Base-by-base conservation (phyloP, 2,329 filamentous ascomycete species). In the Juglanconis oblonga region DNA sequence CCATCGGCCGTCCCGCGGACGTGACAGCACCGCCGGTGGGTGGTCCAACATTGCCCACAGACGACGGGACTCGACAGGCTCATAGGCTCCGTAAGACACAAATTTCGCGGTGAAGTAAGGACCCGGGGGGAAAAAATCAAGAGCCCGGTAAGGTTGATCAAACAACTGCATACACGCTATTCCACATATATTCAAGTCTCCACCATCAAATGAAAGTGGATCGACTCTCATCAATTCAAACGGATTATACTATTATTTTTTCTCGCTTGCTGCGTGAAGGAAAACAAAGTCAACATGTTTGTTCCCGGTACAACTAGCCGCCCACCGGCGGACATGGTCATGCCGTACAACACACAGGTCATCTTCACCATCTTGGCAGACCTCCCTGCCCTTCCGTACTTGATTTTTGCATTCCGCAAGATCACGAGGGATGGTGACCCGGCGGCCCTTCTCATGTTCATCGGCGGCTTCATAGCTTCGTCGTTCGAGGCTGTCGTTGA, bases 311-410 rank as follows among this genome's bases (percentile, higher is more conserved):
- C 52, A 4, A 54, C 36, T 17, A 54, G 52, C 52, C 52, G 52
- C 7, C 52, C 52, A 33, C 52, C 52, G 38, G 29, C 38, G 29
- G 38, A 54, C 38, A 54, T 54, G 52, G 52, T 52, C 35, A 52
- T 35, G 13, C 31, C 48, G 35, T 24, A 52, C 31, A 17, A 52
- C 17, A 14, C 24, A 7, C 52, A 54, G 38, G 3, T 44, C 29
- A 5, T n/a, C 29, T n/a, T 45, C 17, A 54, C 52, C 52, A 6
- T 54, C 29, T 24, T 54, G 7, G 52, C 52, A 8, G n/a, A 54
- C 14, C 5, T 54, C 8, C 52, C 52, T 7, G 52, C 52, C 8
- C 29, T 54, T n/a, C 52, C 52, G 11, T 54, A 54, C 9, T 24
- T 54, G 3, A 54, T 54, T n/a, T 54, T 54, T 9, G 52, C 52